A percentile compares a stretch with the other conserved stretches of the same genome.
Conservation (phyloP, 75 land plant species). For the Chamaecyparis obtusa region DNA sequence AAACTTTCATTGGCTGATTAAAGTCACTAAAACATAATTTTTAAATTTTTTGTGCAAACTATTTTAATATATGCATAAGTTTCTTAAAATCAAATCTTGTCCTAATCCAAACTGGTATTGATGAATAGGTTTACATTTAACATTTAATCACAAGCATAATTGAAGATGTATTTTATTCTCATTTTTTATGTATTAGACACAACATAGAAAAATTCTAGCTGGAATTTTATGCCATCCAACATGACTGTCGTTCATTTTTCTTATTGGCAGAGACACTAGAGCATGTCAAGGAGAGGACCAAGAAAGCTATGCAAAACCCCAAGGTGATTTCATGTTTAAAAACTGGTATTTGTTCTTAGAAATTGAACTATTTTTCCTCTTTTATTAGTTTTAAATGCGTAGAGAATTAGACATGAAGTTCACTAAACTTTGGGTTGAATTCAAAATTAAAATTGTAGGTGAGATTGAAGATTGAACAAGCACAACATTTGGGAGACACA, state of each 20-base stretch:
- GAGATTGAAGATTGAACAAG: neutral
- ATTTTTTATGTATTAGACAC: neutral
- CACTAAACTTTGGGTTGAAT: neutral
- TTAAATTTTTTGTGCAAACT: neutral
- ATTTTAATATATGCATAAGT: neutral
- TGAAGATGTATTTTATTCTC: neutral
- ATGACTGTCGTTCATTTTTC: neutral
- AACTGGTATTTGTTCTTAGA: slow-evolving; percentile 8
- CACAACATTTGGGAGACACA: neutral
- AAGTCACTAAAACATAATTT: too few relatives aligned
- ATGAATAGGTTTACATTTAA: neutral
- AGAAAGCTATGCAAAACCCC: slow-evolving; percentile 78
- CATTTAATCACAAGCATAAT: neutral
- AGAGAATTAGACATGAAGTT: neutral
- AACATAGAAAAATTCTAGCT: neutral
- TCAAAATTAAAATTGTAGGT: neutral
- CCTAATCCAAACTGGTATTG: neutral
- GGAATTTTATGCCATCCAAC: neutral
- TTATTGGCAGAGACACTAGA: slow-evolving; percentile 53
- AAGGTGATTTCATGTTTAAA: slow-evolving; percentile 92
- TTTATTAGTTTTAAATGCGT: neutral
- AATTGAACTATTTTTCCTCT: neutral
- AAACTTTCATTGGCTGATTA: too few relatives aligned
- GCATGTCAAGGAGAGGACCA: slow-evolving; percentile 71
- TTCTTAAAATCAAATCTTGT: neutral